These are phyloP conservation scores for Penicillium sp. DNA, from an alignment of 2,329 filamentous ascomycete species.

Conservation along the genomic window DNA sequence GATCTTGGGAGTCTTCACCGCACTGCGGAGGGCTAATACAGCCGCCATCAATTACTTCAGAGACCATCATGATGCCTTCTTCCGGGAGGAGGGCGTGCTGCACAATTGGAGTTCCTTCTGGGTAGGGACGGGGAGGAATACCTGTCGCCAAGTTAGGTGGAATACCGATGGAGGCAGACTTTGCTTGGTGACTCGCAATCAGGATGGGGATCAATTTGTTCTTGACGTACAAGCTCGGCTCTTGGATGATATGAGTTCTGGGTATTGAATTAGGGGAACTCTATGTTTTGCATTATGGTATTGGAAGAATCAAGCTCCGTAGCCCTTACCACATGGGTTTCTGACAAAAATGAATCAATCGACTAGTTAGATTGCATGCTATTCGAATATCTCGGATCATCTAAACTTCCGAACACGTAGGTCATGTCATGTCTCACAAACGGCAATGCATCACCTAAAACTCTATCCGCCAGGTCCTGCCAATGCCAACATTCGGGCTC, in stretches of 20 bases:
- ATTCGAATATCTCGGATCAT: neutral
- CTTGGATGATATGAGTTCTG: neutral
- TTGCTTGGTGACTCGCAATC: neutral
- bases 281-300: neutral
- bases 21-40: conserved; percentile 10
- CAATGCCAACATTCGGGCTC: conserved; percentile 63
- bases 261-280: neutral
- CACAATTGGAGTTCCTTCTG: conserved; percentile 5
- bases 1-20: conserved; percentile 10
- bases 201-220: neutral
- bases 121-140: neutral
- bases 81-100: neutral
- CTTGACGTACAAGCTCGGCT: neutral
- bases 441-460: conserved; percentile 41
- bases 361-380: conserved; percentile 6
- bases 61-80: conserved; percentile 1
- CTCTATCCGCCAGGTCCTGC: conserved; percentile 64
- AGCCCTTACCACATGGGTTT: neutral
- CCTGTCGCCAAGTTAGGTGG: conserved; percentile 3
- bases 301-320: neutral
- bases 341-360: neutral
- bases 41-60: conserved; percentile 11
- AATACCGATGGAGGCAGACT: neutral
- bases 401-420: conserved; percentile 15
- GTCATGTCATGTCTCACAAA: conserved; percentile 1